Base-by-base conservation (phyloP, 495 filamentous ascomycete genomes). In the Penicillium parvum region DNA sequence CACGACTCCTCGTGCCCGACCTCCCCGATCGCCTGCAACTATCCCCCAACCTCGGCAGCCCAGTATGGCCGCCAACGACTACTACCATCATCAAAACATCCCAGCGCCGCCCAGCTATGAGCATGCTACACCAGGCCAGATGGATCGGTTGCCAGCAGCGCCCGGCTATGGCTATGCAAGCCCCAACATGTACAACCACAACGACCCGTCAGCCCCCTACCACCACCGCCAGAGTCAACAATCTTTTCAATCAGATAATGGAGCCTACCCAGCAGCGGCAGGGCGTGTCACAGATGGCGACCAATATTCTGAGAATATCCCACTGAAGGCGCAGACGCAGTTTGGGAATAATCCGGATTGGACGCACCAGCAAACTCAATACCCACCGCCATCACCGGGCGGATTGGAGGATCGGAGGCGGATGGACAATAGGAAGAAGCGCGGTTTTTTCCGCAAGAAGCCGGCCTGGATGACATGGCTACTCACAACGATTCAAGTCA, bases 401-500 rank as follows among this genome's bases (percentile, higher is more conserved):
- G 60, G 37, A 16, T 42, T 37, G 19, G 59, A 50, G 26, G 42
- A 42, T 29, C 45, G 23, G 26, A 45, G 32, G 9, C 39, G 29
- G 37, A 40, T 35, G 47, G 57, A 46, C 16, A 49, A 43, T 47
- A 44, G 50, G 33, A 53, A 56, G 51, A 70, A 64, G 50, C 65
- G 71, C 42, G 69, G 74, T 0, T 79, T 76, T 49, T 78, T 81
- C 35, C 63, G 58, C 8, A 74, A 79, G 63, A 76, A 73, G 55
- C 82, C 90, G 53, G 78, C 91, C 1, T 90, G 86, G 74, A 82
- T 95, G 9, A 85, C 88, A 7, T 98, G 89, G 61, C 60, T 81
- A 27, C 76, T 96, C 29, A 90, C 89, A 3, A 23, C 80, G 11
- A 73, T 88, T 14, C 89, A 97, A 61, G 64, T 94, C 9, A 71